Conservation (phyloP, 164 flowering plant species). For the Vitis labrusca region DNA sequence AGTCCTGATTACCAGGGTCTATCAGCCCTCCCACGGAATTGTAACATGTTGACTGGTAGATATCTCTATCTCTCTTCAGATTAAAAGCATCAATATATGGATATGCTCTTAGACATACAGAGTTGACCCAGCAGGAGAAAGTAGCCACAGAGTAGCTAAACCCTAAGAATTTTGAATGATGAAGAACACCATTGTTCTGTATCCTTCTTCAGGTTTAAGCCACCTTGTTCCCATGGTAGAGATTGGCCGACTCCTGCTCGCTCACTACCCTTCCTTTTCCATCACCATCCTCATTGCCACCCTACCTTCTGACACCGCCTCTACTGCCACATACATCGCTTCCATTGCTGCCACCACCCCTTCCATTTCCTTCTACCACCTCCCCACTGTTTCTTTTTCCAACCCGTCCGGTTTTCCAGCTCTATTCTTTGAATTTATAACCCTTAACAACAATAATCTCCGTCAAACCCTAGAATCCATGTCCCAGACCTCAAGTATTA, state of each 20-base stretch:
- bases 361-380: constrained; percentile 9
- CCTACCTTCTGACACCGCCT: neutral
- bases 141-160: no score
- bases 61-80: no score
- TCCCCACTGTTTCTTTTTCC: neutral
- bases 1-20: no score
- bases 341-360: constrained; percentile 9
- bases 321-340: constrained; percentile 8
- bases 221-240: constrained; percentile 13
- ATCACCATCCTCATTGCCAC: neutral
- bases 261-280: constrained; percentile 1
- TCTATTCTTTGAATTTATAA: neutral
- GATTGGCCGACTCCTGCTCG: constrained; percentile 1
- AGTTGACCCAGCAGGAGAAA: no score
- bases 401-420: neutral
- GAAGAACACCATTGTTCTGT: neutral
- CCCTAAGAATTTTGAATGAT: no score
- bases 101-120: no score
- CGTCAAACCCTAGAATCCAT: neutral
- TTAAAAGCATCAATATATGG: no score
- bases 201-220: constrained; percentile 1
- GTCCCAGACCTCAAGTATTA: neutral
- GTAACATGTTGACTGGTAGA: no score
- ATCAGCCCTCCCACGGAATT: no score
- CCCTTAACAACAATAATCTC: neutral